Percentiles rank a stretch among this genome's conserved stretches.
These are phyloP conservation scores for Eutrema salsugineum DNA, from an alignment of 441 rosid species.

Conservation along the genomic window DNA sequence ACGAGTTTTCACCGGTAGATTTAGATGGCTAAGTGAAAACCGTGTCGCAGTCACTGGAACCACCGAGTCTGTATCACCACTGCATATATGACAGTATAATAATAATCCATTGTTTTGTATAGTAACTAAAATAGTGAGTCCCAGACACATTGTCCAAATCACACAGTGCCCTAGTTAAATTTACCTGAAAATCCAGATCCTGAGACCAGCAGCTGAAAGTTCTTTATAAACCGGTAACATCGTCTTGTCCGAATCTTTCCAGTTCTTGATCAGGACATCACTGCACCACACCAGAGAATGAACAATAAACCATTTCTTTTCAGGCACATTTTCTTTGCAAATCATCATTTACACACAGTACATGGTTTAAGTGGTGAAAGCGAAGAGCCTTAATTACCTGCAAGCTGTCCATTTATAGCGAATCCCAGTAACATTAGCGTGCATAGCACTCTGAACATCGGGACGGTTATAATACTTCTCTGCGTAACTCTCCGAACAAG, in stretches of 20 bases:
- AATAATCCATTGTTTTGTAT: not conserved
- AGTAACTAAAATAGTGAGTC: not conserved
- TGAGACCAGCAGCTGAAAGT: constrained; percentile 58
- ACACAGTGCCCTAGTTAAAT: not conserved
- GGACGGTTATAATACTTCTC: constrained; percentile 69
- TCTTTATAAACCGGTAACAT: constrained; percentile 67
- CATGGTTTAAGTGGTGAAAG: not conserved
- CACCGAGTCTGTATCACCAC: constrained; percentile 85
- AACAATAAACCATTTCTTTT: not conserved
- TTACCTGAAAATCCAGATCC: constrained; percentile 87
- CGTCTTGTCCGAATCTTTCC: constrained; percentile 70
- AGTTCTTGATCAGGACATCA: constrained; percentile 55
- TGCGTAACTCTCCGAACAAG: constrained; percentile 73
- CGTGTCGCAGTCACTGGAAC: constrained; percentile 83
- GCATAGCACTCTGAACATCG: constrained; percentile 74
- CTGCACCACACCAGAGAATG: constrained; percentile 30
- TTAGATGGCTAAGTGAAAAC: constrained; percentile 70
- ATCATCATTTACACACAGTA: not conserved
- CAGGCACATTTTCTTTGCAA: not conserved
- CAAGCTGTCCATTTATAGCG: constrained; percentile 82
- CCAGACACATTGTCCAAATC: not conserved
- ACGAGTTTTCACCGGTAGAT: constrained; percentile 48
- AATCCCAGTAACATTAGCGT: constrained; percentile 65
- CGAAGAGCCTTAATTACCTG: constrained; percentile 52
- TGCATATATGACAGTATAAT: constrained; percentile 32